Evolutionary conservation across 2,329 filamentous ascomycete species (phyloP), one percentile per base, ranked within the genome.

Genomic region (Aspergillus flavus): DNA sequence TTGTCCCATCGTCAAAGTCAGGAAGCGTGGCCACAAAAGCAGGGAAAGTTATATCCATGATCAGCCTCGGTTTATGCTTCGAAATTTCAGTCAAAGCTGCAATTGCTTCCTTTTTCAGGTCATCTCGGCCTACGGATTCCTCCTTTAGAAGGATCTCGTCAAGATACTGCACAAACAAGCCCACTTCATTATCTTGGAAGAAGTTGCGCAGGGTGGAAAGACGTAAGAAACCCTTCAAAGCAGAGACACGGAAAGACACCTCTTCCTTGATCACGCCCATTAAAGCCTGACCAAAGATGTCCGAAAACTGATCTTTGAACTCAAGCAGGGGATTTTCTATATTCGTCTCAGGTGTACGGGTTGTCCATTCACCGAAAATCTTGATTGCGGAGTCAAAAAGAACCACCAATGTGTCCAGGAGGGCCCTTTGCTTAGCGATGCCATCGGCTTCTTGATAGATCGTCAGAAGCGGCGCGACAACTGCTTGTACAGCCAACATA

Each of bases 11-110:
- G 61, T 85, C 84, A 2, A 77, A 79, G 64, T 88, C 87, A 1
- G 88, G 89, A 4, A 91, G 76, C 45, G 85, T 84, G 4, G 87
- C 87, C 75, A 90, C 83, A 71, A 91, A 89, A 6, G 86, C 85
- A 30, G 88, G 88, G 69, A 91, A 87, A 0, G 87, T 87, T 61
- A 87, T 87, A 54, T 89, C 84, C 69, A 89, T 85, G 32, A 91
- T 86, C 12, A 88, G 76, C 54, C 84, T 82, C 21, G 88, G 86
- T 68, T 87, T 88, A 63, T 87, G 82, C 64, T 85, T 85, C 7
- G 88, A 88, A 48, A 90, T 83, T 39, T 87, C 84, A 4, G 86
- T 82, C 52, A 91, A 80, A 28, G 84, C 83, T 39, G 80, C 76
- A 63, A 90, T 85, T 6, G 87, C 86, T 64, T 85, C 82, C 63